Percentiles rank a stretch among this genome's conserved stretches.
Evolutionary conservation across 83 land plant species (phyloP).

Genomic region (Diphasiastrum complanatum): DNA sequence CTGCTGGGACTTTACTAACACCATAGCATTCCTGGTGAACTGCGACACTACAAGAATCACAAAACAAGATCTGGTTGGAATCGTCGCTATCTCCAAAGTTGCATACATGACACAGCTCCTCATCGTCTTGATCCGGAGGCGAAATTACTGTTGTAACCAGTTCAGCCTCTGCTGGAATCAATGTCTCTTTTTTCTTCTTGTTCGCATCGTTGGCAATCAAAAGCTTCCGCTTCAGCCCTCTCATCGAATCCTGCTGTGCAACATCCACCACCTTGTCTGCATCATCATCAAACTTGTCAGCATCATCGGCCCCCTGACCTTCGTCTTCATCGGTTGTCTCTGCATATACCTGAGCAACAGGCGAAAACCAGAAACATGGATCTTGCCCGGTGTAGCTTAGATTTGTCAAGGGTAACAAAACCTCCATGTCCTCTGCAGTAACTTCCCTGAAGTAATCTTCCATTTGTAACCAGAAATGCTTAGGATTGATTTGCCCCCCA

Average conservation of each 20-base stretch:
- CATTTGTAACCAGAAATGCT: constrained; percentile 53
- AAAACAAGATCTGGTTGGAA: constrained; percentile 44
- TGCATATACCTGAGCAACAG: constrained; percentile 12
- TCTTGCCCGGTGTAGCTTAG: constrained; percentile 12
- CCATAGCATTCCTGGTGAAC: constrained; percentile 96
- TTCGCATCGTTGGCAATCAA: constrained; percentile 14
- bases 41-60: constrained; percentile 56
- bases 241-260: constrained; percentile 10
- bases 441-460: constrained; percentile 71
- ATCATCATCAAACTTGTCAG: neutral
- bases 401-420: constrained; percentile 24
- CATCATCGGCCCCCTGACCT: neutral
- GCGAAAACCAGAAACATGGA: constrained; percentile 32
- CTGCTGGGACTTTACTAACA: constrained; percentile 38
- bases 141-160: constrained; percentile 42
- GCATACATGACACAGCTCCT: constrained; percentile 59
- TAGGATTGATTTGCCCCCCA: constrained; percentile 11
- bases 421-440: constrained; percentile 46
- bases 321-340: constrained; percentile 19
- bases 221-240: constrained; percentile 29
- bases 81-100: constrained; percentile 36
- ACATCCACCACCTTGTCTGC: neutral
- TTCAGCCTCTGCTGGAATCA: constrained; percentile 41
- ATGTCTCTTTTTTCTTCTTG: constrained; percentile 58
- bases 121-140: constrained; percentile 34